Evolutionary conservation across 495 filamentous ascomycete species (phyloP), one percentile per base, ranked within the genome.

Genomic region (Tuber aestivum): DNA sequence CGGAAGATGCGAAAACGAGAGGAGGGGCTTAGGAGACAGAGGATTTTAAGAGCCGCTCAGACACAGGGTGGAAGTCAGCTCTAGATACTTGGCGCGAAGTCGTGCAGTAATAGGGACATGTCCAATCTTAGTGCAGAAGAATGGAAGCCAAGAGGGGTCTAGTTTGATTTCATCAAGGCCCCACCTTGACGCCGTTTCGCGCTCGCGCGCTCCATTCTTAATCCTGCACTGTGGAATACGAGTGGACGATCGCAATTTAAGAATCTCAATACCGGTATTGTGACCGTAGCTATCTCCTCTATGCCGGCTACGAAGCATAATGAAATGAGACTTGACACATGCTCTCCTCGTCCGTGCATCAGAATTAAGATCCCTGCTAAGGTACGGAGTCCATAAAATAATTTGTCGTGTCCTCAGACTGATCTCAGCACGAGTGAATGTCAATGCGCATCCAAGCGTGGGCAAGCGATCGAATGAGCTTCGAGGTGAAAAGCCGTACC

Each of bases 11-110:
- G 81, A 27, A 83, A 83, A 44, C 75, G 78, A 61, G 76, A 74
- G 38, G 81, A 82, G 44, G 80, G 80, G 40, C 68, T 82, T 27
- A 76, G 70, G 78, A 79, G 73, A 61, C 77, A 79, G 56, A 76
- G 44, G 16, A 72, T 72, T 40, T 45, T 79, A n/a, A 79, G 44
- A 38, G 3, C 38, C 35, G 18, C 27, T 40, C 40, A 79, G 35
- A 35, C 27, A 65, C 32, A 35, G 3, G 2, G 56, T 16, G 56
- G 16, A 18, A 65, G 56, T 27, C 56, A 35, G 35, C 27, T 35
- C 14, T 35, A 65, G 56, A 65, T 14, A 35, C 27, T 35, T 65
- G 27, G 8, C 56, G 32, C 56, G 16, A 32, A 35, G 32, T 14
- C 18, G 27, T 14, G 20, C 56, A 16, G 56, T 12, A 65, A 16